phyloP scores from a whole-genome alignment of 2,329 filamentous ascomycete species.

The Alternaria gaisen region DNA sequence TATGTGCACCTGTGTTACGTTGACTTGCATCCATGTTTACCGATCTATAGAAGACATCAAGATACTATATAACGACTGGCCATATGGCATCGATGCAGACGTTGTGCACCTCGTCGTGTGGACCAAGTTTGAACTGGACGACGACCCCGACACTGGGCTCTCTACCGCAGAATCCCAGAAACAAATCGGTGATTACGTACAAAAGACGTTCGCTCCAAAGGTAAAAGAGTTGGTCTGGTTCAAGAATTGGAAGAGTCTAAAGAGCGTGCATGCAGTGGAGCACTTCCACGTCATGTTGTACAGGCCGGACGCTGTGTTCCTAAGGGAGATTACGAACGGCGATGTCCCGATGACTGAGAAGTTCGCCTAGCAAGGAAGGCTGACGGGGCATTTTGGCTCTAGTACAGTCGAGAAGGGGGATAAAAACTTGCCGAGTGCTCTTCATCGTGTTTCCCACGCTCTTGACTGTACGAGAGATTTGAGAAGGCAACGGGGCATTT shows the following conservation, averaged over 20 bases:
- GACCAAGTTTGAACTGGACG: constrained; percentile 85
- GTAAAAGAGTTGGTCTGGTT: constrained; percentile 75
- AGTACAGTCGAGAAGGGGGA: neutral
- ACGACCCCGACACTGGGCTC: constrained; percentile 71
- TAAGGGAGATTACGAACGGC: constrained; percentile 74
- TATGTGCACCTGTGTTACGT: neutral
- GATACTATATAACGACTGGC: constrained; percentile 91
- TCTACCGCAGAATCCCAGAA: constrained; percentile 70
- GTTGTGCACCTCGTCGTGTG: constrained; percentile 90
- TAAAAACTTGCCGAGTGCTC: neutral
- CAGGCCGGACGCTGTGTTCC: constrained; percentile 74
- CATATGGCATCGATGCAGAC: constrained; percentile 80
- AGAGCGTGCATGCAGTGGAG: constrained; percentile 86
- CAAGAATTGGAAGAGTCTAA: constrained; percentile 87
- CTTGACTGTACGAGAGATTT: neutral
- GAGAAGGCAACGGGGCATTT: neutral
- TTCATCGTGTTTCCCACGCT: neutral
- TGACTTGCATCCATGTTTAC: constrained; percentile 18
- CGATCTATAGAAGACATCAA: constrained; percentile 66
- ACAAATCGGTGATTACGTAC: constrained; percentile 76
- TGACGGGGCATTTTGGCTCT: neutral
- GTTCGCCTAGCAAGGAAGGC: constrained; percentile 11
- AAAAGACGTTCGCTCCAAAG: constrained; percentile 67
- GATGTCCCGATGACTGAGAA: constrained; percentile 69
- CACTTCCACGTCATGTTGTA: constrained; percentile 96